Evolutionary conservation across 306 rosid genomes (phyloP), one percentile per base, ranked within the genome.

Genomic region (Cercis canadensis): DNA sequence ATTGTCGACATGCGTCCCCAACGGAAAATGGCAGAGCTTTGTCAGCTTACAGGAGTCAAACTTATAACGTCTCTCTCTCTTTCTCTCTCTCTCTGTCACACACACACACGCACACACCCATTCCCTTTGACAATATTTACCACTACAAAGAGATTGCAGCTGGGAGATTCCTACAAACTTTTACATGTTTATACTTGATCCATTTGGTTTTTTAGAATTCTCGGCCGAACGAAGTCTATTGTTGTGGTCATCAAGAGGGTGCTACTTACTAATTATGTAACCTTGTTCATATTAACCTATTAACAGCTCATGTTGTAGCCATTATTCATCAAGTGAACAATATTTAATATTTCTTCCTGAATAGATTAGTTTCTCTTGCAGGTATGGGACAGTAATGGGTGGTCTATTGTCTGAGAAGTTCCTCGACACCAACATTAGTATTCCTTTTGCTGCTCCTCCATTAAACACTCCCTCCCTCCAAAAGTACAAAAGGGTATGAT

Each of bases 361-460:
- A 43, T 47, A 53, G 60, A 46, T 56, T 51, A 36, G 45, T 33
- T 63, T 83, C 46, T 55, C 57, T 70, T 83, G 91, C 92, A 94
- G 97, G 82, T 94, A 94, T 70, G 98, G 98, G 11, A 90, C 98
- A 3, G 89, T 94, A 57, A 81, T 94, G 97, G 97, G 98, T 64
- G 98, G 97, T 78, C 86, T 94, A 7, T 76, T 93, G 81, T 90
- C 97, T 43, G 98, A 88, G 77, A 93, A 93, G 83, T 93, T 88
- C 81, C 87, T 93, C 18, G 94, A 90, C 82, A 79, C 96, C 84
- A 93, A 94, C 89, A 56, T 94, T 64, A 12, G 69, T 57, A 89
- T 94, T 80, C 95, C 97, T 55, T 90, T 94, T 76, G 90, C 91
- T 24, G 95, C 94, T 21, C 98, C 98, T 78, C 73, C 96, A 1